Conservation (phyloP, 768 basidiomycete genomes). For the Pulveroboletus sp. region DNA sequence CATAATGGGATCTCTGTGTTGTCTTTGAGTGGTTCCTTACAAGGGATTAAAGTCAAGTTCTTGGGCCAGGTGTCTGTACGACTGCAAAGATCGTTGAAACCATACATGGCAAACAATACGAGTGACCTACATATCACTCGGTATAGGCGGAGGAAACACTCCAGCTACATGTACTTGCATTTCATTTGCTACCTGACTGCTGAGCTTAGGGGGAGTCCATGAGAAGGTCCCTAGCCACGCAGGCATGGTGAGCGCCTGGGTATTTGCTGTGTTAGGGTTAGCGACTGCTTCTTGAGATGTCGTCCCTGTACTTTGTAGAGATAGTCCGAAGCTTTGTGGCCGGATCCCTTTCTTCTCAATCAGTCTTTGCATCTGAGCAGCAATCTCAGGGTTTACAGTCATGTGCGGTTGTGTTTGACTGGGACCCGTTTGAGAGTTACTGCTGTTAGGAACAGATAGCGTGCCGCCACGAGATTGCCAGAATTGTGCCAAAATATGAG, state of each 20-base stretch:
- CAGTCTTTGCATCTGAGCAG: constrained; percentile 46
- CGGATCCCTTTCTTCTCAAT: constrained; percentile 40
- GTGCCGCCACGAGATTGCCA: constrained; percentile 27
- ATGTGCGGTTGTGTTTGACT: constrained; percentile 9
- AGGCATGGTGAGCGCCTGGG: neutral
- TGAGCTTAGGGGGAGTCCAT: constrained; percentile 36
- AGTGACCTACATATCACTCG: constrained; percentile 32
- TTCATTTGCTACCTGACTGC: constrained; percentile 34
- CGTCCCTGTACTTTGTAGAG: constrained; percentile 17
- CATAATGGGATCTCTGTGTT: constrained; percentile 40
- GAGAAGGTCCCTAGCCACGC: constrained; percentile 48
- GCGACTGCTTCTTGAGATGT: constrained; percentile 8
- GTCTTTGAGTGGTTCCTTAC: constrained; percentile 39
- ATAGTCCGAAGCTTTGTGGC: constrained; percentile 16
- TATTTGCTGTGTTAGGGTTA: constrained; percentile 1
- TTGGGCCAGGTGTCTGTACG: constrained; percentile 51
- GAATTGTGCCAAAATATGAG: constrained; percentile 25
- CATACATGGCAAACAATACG: neutral
- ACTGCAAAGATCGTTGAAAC: constrained; percentile 31
- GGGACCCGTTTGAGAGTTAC: constrained; percentile 14
- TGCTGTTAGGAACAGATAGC: neutral
- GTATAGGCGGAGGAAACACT: constrained; percentile 14
- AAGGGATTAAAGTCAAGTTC: constrained; percentile 37
- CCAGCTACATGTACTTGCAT: constrained; percentile 38
- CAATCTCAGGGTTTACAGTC: constrained; percentile 16